Base-by-base conservation (phyloP, 768 basidiomycete genomes). In the Mycena rebaudengoi region DNA sequence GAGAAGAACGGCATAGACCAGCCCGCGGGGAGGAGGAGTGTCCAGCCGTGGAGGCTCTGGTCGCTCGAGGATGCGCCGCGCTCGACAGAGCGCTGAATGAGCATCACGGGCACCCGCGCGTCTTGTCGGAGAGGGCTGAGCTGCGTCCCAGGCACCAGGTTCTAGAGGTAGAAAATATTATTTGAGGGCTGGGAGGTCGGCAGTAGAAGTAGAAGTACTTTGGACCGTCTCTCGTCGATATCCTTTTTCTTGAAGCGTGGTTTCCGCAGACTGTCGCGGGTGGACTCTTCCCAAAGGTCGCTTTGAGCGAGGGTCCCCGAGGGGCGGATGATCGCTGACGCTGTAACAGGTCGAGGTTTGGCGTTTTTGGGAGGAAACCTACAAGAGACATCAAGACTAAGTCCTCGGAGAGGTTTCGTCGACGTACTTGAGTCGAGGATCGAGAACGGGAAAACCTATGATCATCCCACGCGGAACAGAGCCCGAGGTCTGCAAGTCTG, bases 1-100 rank as follows among this genome's bases (percentile, higher is more conserved):
- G 83, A 83, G 65, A 93, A 88, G 78, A 99, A 95, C 1, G 96
- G 83, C 90, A 95, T 97, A 0, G 86, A 85, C 95, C 96, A 99
- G 13, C 94, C 95, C 1, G 87, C 81, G 4, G 97, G 97, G 30
- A 97, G 74, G 45, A 98, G 81, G 10, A 99, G 78, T 8, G 90
- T 95, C 91, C 94, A 98, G 37, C 96, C 96, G 69, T 95, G 89
- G 29, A 95, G 78, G 1, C 83, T 79, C 66, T 81, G 79, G 11
- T 70, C 74, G 41, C 76, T 74, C 16, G 74, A 69, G 8, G 72
- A 69, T 16, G 69, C 62, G 39, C 59, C 58, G 25, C 73, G 69
- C 64, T 88, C 87, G 21, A 93, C 70, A 11, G 94, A 90, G 21
- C 88, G 88, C 72, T 96, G 95, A 7, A 96, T 85, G 45, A 99